These are phyloP conservation scores for Cucurbita argyrosperma DNA, from an alignment of 306 rosid genomes.

Conservation along the genomic window DNA sequence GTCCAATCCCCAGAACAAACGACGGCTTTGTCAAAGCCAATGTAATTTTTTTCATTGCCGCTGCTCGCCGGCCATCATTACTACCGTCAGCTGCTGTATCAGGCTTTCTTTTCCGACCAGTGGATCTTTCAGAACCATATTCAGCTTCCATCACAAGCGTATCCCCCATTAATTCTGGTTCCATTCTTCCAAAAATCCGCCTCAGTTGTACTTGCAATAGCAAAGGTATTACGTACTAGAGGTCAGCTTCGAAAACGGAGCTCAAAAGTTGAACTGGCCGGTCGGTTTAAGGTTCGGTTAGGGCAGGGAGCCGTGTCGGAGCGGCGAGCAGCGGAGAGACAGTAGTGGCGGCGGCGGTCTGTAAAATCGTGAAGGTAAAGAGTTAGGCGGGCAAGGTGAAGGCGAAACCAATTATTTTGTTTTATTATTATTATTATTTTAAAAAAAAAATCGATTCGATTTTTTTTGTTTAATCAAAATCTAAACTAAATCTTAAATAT, in stretches of 20 bases:
- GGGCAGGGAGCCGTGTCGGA: neutral
- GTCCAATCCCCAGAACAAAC: constrained; percentile 21
- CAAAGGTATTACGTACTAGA: neutral
- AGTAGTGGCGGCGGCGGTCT: neutral
- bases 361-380: neutral
- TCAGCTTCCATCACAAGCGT: neutral
- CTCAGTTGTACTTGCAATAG: neutral
- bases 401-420: neutral
- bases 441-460: too few species aligned
- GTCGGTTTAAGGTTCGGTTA: neutral
- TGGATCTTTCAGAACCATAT: neutral
- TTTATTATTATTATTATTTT: too few species aligned
- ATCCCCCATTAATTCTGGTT: neutral
- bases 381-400: neutral
- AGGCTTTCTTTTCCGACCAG: constrained; percentile 27
- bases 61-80: neutral
- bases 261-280: neutral
- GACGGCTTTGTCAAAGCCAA: constrained; percentile 48
- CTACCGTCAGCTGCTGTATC: neutral
- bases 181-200: neutral
- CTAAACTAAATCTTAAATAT: too few species aligned
- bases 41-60: constrained; percentile 21
- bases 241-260: neutral
- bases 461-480: too few species aligned
- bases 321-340: neutral